phyloP scores from a whole-genome alignment of 2,329 filamentous ascomycete species.

The Fusarium penzigii region DNA sequence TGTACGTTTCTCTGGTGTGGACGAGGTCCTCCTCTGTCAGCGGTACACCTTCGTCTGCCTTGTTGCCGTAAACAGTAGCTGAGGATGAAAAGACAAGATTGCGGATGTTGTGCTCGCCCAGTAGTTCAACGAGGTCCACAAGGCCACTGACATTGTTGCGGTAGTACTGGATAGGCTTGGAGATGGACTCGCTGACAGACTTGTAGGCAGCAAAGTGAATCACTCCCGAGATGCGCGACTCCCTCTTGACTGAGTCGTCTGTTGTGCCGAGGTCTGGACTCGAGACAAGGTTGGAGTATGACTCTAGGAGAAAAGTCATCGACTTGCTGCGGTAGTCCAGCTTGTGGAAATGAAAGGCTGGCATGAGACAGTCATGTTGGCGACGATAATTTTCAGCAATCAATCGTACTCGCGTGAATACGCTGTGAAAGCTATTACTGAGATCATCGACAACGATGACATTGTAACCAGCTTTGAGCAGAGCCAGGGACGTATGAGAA shows the following conservation, averaged over 20 bases:
- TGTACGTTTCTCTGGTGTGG: constrained; percentile 45
- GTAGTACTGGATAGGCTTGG: constrained; percentile 63
- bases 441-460: constrained; percentile 50
- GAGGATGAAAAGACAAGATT: constrained; percentile 69
- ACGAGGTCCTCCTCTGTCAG: constrained; percentile 48
- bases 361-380: constrained; percentile 7
- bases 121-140: constrained; percentile 57
- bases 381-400: constrained; percentile 13
- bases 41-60: constrained; percentile 50
- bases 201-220: constrained; percentile 72
- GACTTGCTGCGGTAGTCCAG: constrained; percentile 40
- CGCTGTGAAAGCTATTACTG: constrained; percentile 42
- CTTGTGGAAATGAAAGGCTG: constrained; percentile 39
- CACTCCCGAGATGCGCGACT: constrained; percentile 45
- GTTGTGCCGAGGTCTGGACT: constrained; percentile 9
- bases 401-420: constrained; percentile 14
- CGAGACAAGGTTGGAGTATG: constrained; percentile 29
- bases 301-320: constrained; percentile 39
- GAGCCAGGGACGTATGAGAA: constrained; percentile 55
- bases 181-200: constrained; percentile 64
- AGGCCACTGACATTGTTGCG: constrained; percentile 67
- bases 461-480: constrained; percentile 55
- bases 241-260: constrained; percentile 2
- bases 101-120: constrained; percentile 62
- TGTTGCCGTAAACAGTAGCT: constrained; percentile 64